A percentile compares a stretch with the other conserved stretches of the same genome.
Conservation (phyloP, 176 grass and related monocot species). For the Ensete ventricosum region DNA sequence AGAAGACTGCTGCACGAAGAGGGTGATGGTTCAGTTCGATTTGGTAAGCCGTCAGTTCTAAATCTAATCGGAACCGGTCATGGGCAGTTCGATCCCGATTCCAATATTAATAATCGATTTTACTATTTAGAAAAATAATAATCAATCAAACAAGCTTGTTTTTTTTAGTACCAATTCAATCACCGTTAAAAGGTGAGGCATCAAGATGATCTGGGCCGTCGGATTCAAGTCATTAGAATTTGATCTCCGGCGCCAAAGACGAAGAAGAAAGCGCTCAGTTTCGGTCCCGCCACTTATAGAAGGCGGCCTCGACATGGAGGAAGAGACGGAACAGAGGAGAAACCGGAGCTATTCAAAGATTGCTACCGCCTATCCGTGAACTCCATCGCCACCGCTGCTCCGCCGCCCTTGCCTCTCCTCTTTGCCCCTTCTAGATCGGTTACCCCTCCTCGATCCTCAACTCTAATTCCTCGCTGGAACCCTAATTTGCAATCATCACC, state of each 20-base stretch:
- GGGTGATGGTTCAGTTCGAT: no score
- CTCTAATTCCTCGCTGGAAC: not conserved
- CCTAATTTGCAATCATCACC: no score
- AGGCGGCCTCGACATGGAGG: slow-evolving; percentile 24
- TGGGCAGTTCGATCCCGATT: not conserved
- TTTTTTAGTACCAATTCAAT: no score
- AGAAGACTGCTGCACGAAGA: no score
- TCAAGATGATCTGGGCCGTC: not conserved
- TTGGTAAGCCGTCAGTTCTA: no score
- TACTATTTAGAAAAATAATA: no score
- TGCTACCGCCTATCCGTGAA: slow-evolving; percentile 61
- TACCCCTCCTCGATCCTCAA: not conserved
- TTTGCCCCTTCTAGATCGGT: not conserved
- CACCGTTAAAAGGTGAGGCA: not conserved
- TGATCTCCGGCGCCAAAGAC: not conserved
- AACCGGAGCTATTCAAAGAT: slow-evolving; percentile 41
- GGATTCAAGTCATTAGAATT: not conserved
- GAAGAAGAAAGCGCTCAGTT: no score
- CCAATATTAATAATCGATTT: not conserved
- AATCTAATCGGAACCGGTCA: no score
- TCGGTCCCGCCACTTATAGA: no score
- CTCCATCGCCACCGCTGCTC: slow-evolving; percentile 20
- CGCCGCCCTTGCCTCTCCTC: not conserved
- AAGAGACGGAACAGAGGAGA: slow-evolving; percentile 32
- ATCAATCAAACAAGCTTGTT: no score